Conservation (phyloP, 176 grass and related monocot species). For the Zoysia pacifica region DNA sequence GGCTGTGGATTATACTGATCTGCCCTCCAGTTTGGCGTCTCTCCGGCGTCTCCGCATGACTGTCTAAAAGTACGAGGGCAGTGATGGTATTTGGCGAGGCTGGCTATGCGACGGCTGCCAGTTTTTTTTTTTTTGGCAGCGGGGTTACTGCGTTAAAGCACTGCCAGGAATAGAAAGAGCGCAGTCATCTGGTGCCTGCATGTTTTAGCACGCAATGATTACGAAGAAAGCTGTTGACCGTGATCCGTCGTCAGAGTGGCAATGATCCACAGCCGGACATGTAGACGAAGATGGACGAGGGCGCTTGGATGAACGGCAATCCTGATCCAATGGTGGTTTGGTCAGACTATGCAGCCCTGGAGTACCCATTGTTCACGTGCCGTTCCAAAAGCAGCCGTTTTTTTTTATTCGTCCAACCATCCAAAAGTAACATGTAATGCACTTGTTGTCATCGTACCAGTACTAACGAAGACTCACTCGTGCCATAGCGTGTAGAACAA, state of each 20-base stretch:
- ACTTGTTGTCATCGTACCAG: not conserved
- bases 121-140: not conserved
- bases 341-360: not conserved
- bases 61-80: too few species aligned
- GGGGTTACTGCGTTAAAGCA: not conserved
- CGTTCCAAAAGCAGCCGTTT: not conserved
- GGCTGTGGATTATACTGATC: not conserved
- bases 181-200: not conserved
- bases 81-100: too few species aligned
- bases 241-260: not conserved
- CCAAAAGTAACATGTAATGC: not conserved
- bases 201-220: not conserved
- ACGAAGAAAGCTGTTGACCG: not conserved
- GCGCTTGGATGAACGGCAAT: not conserved
- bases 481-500: not conserved
- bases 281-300: not conserved
- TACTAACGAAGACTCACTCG: not conserved
- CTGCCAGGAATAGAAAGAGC: not conserved
- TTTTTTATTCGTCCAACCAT: not conserved
- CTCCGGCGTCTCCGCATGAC: too few species aligned
- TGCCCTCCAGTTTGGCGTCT: not conserved
- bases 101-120: too few species aligned
- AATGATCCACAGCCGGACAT: not conserved
- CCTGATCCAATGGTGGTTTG: not conserved
- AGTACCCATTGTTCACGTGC: not conserved